Percentiles rank a stretch among this genome's conserved stretches.
These are phyloP conservation scores for Cordia subcordata DNA, from an alignment of 257 asterid species.

Conservation along the genomic window DNA sequence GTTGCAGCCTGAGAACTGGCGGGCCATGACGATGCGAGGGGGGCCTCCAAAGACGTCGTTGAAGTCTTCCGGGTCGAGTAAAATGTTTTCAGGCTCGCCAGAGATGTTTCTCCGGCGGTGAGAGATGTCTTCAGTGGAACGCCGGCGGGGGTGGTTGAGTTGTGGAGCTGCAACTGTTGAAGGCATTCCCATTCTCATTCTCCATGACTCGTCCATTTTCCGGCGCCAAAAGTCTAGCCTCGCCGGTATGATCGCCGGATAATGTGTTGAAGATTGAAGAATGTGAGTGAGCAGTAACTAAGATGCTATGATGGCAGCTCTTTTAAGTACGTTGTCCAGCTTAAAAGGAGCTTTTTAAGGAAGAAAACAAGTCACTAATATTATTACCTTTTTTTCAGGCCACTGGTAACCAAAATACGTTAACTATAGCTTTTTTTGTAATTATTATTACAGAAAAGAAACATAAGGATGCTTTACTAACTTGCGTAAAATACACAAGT, in stretches of 20 bases:
- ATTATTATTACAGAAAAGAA: too few species aligned
- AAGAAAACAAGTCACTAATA: neutral
- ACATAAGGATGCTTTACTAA: too few species aligned
- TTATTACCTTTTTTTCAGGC: too few species aligned
- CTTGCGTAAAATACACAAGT: too few species aligned
- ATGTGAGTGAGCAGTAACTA: neutral
- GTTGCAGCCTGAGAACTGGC: constrained; percentile 31
- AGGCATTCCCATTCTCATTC: constrained; percentile 55
- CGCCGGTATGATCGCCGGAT: neutral
- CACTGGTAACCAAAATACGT: too few species aligned
- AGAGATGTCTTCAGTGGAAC: constrained; percentile 33
- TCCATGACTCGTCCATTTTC: neutral
- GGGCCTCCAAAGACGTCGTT: constrained; percentile 87
- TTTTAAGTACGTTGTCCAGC: neutral
- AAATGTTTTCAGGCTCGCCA: constrained; percentile 23
- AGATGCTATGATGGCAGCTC: neutral
- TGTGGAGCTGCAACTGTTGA: constrained; percentile 21
- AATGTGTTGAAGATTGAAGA: neutral
- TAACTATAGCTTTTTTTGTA: too few species aligned
- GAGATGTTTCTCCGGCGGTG: constrained; percentile 23
- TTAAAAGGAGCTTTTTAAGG: neutral
- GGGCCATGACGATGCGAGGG: constrained; percentile 52
- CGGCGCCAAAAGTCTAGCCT: neutral
- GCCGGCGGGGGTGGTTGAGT: constrained; percentile 32
- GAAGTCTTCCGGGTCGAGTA: constrained; percentile 47